Evolutionary conservation across 2,329 filamentous ascomycete species (phyloP).

Genomic region (Epichloe bromicola): DNA sequence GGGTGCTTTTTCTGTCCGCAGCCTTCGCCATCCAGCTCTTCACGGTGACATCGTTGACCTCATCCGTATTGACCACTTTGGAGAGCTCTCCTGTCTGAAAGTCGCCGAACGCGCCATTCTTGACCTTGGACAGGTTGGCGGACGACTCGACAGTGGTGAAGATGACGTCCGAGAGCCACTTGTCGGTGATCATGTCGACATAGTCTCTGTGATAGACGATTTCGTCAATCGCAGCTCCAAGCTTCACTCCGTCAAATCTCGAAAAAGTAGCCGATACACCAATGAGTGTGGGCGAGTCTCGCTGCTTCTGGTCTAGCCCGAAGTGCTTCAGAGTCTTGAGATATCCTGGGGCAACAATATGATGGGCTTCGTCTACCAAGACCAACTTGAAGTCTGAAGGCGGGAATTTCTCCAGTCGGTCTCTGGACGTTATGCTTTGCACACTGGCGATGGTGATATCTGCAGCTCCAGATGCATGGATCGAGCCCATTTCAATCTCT

Average conservation of each 20-base stretch:
- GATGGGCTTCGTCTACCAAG: constrained; percentile 91
- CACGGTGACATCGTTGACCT: constrained; percentile 73
- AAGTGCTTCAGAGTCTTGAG: constrained; percentile 68
- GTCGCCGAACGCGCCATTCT: constrained; percentile 51
- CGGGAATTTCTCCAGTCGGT: constrained; percentile 72
- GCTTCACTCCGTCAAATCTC: constrained; percentile 67
- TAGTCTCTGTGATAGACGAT: constrained; percentile 86
- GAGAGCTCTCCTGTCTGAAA: constrained; percentile 72
- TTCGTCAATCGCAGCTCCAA: constrained; percentile 80
- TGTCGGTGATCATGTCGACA: constrained; percentile 61
- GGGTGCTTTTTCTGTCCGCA: constrained; percentile 60
- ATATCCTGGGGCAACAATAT: constrained; percentile 80
- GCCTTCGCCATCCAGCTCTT: constrained; percentile 77
- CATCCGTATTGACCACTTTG: constrained; percentile 64
- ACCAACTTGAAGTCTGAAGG: constrained; percentile 73
- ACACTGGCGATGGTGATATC: constrained; percentile 93
- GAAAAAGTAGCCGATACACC: constrained; percentile 78
- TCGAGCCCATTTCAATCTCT: constrained; percentile 82
- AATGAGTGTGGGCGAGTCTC: constrained; percentile 51
- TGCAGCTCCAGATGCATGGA: constrained; percentile 62
- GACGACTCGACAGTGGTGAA: constrained; percentile 86
- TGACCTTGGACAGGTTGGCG: constrained; percentile 63
- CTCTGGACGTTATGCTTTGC: constrained; percentile 65
- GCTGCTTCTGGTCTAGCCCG: constrained; percentile 40
- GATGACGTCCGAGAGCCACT: constrained; percentile 82